phyloP scores from a whole-genome alignment of 2,329 filamentous ascomycete genomes.

The Penicillium sp. region DNA sequence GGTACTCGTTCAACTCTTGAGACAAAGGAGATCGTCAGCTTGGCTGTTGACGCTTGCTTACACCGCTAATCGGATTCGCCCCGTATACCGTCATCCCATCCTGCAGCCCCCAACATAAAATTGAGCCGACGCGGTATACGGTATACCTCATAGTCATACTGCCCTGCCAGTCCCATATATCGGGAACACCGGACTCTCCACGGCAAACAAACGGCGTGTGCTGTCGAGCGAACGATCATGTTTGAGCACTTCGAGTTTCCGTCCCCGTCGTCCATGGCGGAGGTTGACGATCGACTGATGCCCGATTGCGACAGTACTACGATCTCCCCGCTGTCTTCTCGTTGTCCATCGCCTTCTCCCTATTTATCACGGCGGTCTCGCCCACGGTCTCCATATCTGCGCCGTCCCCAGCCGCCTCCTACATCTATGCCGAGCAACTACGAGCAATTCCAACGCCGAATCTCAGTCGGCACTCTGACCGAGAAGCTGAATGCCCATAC shows the following conservation, averaged over 20 bases:
- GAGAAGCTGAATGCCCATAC: slow-evolving; percentile 39
- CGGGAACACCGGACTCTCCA: neutral
- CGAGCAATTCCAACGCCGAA: slow-evolving; percentile 28
- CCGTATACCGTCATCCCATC: neutral
- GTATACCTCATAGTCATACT: no score
- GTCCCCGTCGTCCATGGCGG: slow-evolving; percentile 31
- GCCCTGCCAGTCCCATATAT: no score
- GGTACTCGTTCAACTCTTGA: neutral
- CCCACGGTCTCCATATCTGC: slow-evolving; percentile 29
- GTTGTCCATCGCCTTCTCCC: slow-evolving; percentile 39
- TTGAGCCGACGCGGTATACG: neutral
- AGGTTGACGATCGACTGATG: slow-evolving; percentile 32
- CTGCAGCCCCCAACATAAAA: slow-evolving; percentile 5
- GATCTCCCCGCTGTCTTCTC: slow-evolving; percentile 40
- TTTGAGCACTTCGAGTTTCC: slow-evolving; percentile 43
- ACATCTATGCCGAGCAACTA: slow-evolving; percentile 43
- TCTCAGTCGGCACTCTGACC: slow-evolving; percentile 39
- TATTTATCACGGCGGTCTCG: slow-evolving; percentile 27
- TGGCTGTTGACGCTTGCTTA: neutral
- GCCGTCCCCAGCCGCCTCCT: slow-evolving; percentile 32
- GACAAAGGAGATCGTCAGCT: neutral
- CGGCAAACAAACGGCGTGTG: neutral
- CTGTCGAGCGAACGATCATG: slow-evolving; percentile 23
- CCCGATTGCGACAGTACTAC: slow-evolving; percentile 34
- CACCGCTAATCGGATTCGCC: neutral